Base-by-base conservation (phyloP, 1,284 basidiomycete genomes). In the Phaffia rhodozyma region DNA sequence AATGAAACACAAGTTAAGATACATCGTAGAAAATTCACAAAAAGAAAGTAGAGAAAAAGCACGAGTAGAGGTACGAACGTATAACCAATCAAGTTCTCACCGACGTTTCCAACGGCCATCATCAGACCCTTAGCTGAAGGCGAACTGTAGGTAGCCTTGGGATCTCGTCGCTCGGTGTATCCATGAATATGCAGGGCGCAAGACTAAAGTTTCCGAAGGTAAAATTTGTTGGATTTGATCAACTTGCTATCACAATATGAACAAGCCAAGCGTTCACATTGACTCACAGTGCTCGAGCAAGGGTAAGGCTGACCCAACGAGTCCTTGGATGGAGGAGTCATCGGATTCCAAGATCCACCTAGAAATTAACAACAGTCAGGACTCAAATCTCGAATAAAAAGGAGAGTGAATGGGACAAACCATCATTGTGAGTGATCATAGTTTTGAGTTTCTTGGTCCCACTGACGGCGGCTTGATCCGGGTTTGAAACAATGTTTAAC, bases 51-150 rank as follows among this genome's bases (percentile, higher is more conserved):
- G 29, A 7, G 6, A 25, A 47, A n/a, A 18, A 32, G 21, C 21
- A 3, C 7, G 21, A 23, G 29, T 9, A 47, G 16, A 13, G 16
- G 29, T 20, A n/a, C 62, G 5, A 1, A 64, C 62, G 79, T 82
- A 76, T 98, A 98, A 0, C 84, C 79, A 0, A 83, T 84, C 1
- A 98, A 83, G 6, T 79, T 76, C 68, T 91, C 86, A 34, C 96
- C 94, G 9, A 98, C 92, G 71, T 91, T 98, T n/a, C 94, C 94
- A 51, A 97, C 91, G 1, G 87, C 96, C 81, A 98, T 88, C 77
- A 98, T 84, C 20, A 98, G 80, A 7, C 94, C 96, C 2, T 91
- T 85, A 3, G 93, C 86, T 0, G 91, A 87, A 0, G 94, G 93
- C 56, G 85, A 92, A 71, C 88, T 91, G 75, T 88, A 97, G 0